A percentile compares a stretch with the other conserved stretches of the same genome.
phyloP scores from a whole-genome alignment of 345 rosid genomes.

The Rubroshorea leprosula region DNA sequence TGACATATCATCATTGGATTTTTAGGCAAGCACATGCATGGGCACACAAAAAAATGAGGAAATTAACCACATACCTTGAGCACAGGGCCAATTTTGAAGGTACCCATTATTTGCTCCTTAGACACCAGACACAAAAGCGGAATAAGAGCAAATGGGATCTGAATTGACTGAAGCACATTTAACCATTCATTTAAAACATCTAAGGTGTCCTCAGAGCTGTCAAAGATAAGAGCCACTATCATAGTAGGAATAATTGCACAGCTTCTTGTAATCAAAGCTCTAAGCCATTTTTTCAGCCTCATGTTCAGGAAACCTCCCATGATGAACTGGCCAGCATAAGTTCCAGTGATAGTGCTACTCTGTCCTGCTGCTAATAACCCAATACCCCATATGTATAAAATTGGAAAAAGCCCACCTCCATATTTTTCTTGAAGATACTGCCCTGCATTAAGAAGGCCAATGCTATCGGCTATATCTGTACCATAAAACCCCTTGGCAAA shows the following conservation, averaged over 20 bases:
- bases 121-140: slow-evolving; percentile 83
- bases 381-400: slow-evolving; percentile 85
- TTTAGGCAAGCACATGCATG: slow-evolving; percentile 4
- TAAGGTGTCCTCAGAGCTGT: slow-evolving; percentile 56
- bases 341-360: slow-evolving; percentile 90
- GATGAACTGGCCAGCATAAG: slow-evolving; percentile 91
- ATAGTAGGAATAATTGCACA: slow-evolving; percentile 82
- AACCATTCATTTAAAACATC: slow-evolving; percentile 88
- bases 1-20: neutral
- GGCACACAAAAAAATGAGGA: neutral
- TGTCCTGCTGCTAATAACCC: slow-evolving; percentile 94
- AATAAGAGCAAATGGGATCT: slow-evolving; percentile 87
- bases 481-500: slow-evolving; percentile 87
- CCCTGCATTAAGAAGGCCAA: slow-evolving; percentile 83
- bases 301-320: slow-evolving; percentile 93
- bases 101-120: slow-evolving; percentile 78
- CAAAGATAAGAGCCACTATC: slow-evolving; percentile 70
- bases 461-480: slow-evolving; percentile 60
- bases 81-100: slow-evolving; percentile 65
- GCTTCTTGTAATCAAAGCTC: slow-evolving; percentile 90
- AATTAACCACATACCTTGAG: slow-evolving; percentile 47
- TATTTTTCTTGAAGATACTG: slow-evolving; percentile 82
- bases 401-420: slow-evolving; percentile 86
- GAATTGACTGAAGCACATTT: slow-evolving; percentile 79
- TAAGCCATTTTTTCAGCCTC: slow-evolving; percentile 85